Conservation (phyloP, 148 eudicot species). For the Amaranthus hypochondriacus region DNA sequence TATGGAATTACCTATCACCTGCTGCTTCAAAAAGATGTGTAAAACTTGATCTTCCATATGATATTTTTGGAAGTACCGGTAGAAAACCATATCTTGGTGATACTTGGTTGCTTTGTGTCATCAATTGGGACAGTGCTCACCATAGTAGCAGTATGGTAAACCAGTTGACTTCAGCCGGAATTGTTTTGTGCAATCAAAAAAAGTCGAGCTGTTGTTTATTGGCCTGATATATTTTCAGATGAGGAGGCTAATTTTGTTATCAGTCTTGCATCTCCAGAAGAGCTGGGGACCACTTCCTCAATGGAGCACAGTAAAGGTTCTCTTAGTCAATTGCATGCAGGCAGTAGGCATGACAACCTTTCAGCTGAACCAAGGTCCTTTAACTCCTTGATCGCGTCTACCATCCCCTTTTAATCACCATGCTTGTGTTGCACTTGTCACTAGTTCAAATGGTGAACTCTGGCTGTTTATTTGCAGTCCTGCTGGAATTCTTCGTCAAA, state of each 20-base stretch:
- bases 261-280: slow-evolving; percentile 43
- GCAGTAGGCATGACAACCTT: slow-evolving; percentile 35
- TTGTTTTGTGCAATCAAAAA: slow-evolving; percentile 64
- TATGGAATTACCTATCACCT: slow-evolving; percentile 75
- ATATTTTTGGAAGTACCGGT: slow-evolving; percentile 31
- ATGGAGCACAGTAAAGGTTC: slow-evolving; percentile 35
- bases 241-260: slow-evolving; percentile 35
- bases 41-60: slow-evolving; percentile 62
- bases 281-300: slow-evolving; percentile 30
- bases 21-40: slow-evolving; percentile 73
- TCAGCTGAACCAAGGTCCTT: slow-evolving; percentile 34
- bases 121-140: slow-evolving; percentile 53
- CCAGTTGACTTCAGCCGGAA: slow-evolving; percentile 55
- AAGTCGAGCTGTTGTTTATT: slow-evolving; percentile 56
- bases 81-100: slow-evolving; percentile 31
- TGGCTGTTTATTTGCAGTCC: slow-evolving; percentile 77
- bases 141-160: slow-evolving; percentile 25
- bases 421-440: slow-evolving; percentile 69
- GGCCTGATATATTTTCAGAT: slow-evolving; percentile 73
- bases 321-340: slow-evolving; percentile 32
- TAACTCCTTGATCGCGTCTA: slow-evolving; percentile 74
- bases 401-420: slow-evolving; percentile 40
- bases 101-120: slow-evolving; percentile 60
- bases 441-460: slow-evolving; percentile 68
- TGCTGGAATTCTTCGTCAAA: slow-evolving; percentile 45